Evolutionary conservation across 2,329 filamentous ascomycete species (phyloP), one percentile per base, ranked within the genome.

Genomic region (Epichloe glyceriae): DNA sequence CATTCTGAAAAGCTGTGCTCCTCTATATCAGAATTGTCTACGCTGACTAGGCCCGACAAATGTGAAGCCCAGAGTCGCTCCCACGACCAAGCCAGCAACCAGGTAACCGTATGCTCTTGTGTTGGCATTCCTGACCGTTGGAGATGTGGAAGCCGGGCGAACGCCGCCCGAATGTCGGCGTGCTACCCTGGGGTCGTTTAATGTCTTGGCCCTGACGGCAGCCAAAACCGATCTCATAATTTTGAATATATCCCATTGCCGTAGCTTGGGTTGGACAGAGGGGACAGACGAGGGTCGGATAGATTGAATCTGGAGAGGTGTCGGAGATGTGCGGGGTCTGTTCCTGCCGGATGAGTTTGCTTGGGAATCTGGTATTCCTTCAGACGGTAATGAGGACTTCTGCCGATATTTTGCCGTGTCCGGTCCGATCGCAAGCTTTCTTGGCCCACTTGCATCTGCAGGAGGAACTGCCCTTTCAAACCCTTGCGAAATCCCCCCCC

Each of bases 1-100:
- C 82, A 86, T 60, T 86, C 83, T 0, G 82, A 86, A 62, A 79
- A 81, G 14, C 83, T 82, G 60, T 87, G 83, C 44, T 71, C 66
- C 19, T 79, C 74, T 2, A 86, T 67, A 43, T 82, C 80, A 41
- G 83, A 80, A 42, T 78, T 70, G 58, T 87, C 82, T 12, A 77
- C 79, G 58, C 73, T 82, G 46, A 12, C 30, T 3, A 42, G 42
- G 15, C 5, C 12, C 38, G 34, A n/a, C 4, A 17, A 41, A 15
- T 3, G 12, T 17, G 17, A 17, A n/a, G 8, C 50, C 50, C 10
- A 41, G 22, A 2, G 26, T 6, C n/a, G 7, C 42, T 41, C 50
- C 50, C 20, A 46, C 17, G 2, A 44, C 11, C 44, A 51, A 15
- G 4, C 50, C 50, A 17, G 43, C 44, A 35, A 22, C 43, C 15